Percentiles rank a stretch among this genome's conserved stretches.
Conservation (phyloP, 495 filamentous ascomycete genomes). For the Aspergillus incahuasiensis region DNA sequence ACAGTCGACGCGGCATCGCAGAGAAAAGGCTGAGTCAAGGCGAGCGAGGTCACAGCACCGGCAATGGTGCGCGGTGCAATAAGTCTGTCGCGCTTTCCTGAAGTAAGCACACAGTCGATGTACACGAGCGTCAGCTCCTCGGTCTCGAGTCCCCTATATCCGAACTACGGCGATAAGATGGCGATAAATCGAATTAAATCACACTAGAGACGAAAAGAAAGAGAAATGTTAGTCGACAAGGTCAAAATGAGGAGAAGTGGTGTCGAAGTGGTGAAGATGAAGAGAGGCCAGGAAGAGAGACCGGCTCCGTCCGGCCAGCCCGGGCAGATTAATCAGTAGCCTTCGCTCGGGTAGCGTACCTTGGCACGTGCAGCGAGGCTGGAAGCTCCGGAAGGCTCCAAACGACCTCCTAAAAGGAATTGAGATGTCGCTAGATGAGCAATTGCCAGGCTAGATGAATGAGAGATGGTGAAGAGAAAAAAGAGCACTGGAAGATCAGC, state of each 20-base stretch:
- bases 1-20: conserved; percentile 55
- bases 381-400: conserved; percentile 14
- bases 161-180: not conserved
- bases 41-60: conserved; percentile 15
- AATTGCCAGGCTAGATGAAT: not conserved
- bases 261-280: not conserved
- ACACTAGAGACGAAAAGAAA: not conserved
- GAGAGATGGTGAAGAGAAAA: not conserved
- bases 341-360: conserved; percentile 13
- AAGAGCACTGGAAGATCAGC: not conserved
- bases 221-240: conserved; percentile 4
- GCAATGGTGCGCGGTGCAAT: conserved; percentile 8
- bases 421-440: not conserved
- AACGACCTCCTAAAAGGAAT: conserved; percentile 1
- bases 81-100: conserved; percentile 10
- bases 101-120: conserved; percentile 1
- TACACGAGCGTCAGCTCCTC: not conserved
- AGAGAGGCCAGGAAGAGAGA: not conserved
- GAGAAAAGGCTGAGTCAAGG: conserved; percentile 29
- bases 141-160: not conserved
- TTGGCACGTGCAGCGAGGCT: conserved; percentile 18
- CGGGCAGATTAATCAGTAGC: conserved; percentile 1
- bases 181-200: conserved; percentile 6
- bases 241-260: conserved; percentile 1
- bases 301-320: conserved; percentile 12